These are phyloP conservation scores for Heracleum sosnowskyi DNA, from an alignment of 129 eudicot species.

Conservation along the genomic window DNA sequence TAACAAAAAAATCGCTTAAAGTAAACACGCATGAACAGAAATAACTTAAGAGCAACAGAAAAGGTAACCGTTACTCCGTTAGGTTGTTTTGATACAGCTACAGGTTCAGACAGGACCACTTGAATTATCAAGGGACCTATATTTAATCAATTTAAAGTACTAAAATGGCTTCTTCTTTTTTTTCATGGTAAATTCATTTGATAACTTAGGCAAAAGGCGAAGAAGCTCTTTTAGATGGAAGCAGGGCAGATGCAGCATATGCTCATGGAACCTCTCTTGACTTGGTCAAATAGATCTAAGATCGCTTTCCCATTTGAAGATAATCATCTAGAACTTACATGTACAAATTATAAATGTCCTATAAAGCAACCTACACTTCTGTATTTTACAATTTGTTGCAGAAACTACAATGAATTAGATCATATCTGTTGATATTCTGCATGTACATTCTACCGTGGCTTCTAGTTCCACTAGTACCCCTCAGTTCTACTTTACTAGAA, in stretches of 20 bases:
- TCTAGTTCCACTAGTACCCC: no score
- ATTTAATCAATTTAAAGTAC: not conserved
- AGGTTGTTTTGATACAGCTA: not conserved
- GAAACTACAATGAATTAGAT: not conserved
- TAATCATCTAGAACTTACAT: not conserved
- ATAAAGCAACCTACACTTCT: not conserved
- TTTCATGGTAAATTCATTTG: not conserved
- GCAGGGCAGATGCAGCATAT: not conserved
- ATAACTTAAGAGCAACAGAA: not conserved
- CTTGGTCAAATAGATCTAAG: not conserved
- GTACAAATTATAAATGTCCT: not conserved
- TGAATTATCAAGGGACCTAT: not conserved
- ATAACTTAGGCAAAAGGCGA: not conserved
- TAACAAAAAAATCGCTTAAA: not conserved
- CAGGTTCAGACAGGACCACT: not conserved
- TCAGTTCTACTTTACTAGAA: no score
- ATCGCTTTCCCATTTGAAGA: not conserved
- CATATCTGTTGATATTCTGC: no score
- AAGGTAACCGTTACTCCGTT: not conserved
- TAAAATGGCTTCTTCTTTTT: no score
- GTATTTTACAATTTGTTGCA: not conserved
- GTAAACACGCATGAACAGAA: not conserved
- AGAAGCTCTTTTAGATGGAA: not conserved
- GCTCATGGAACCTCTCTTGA: not conserved
- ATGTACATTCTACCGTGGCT: no score